Base-by-base conservation (phyloP, 257 asterid genomes). In the Penstemon davidsonii region DNA sequence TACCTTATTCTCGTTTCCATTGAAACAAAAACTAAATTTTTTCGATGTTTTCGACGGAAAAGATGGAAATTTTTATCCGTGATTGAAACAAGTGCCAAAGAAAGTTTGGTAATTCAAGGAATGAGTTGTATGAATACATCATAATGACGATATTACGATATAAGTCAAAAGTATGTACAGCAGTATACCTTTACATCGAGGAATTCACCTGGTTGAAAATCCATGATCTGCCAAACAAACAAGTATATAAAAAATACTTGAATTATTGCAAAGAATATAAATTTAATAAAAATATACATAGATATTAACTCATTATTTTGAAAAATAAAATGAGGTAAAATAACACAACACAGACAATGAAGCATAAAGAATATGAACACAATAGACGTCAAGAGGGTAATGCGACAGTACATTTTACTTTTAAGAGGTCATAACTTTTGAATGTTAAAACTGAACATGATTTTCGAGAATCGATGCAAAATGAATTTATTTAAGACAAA, bases 161-260 rank as follows among this genome's bases (percentile, higher is more conserved):
- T 25, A 25, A 0, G 33, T 25, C 33, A 2, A 25, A 47, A 46
- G 40, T 5, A 66, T 39, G 43, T 8, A 1, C 62, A 50, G 19
- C 55, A 39, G 8, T 62, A 62, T 85, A 91, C 99, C 97, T 94
- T 94, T 64, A 94, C 94, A 64, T 91, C 88, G 73, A 94, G 96
- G 80, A 85, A 94, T 69, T 94, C 97, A 41, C 99, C 99, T 0
- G 96, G 96, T 79, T 94, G 94, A 82, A 94, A 94, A 81, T 94
- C 99, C 99, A 94, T 94, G 68, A 94, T 84, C 97, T 90, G 92
- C 75, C 74, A 66, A 51, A 7, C 9, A 60, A 51, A 68, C 7
- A 60, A 75, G 43, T 55, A 37, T 13, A 42, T 38, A 10, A 18
- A 58, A 55, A 50, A 42, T 7, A n/a, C 39, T 4, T 6, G 7